Percentiles rank a stretch among this genome's conserved stretches.
Evolutionary conservation across 2,329 filamentous ascomycete species (phyloP).

Genomic region (Leptographium procerum): DNA sequence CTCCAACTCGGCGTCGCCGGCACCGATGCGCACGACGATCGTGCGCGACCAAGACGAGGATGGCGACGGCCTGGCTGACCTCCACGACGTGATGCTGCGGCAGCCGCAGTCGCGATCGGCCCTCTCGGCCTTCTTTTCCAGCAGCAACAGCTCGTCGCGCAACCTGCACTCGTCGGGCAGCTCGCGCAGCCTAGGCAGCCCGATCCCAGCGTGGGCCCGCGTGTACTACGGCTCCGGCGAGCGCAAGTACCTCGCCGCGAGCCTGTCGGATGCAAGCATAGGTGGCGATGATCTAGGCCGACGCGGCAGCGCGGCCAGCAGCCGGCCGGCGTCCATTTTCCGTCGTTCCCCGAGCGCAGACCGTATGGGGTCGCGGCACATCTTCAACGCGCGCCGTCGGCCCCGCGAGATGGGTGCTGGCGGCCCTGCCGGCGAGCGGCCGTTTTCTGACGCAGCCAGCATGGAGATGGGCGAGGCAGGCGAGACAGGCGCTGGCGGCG

Average conservation of each 20-base stretch:
- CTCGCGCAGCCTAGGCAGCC: constrained; percentile 28
- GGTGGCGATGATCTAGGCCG: constrained; percentile 24
- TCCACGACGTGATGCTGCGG: constrained; percentile 38
- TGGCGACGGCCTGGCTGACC: constrained; percentile 50
- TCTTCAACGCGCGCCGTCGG: constrained; percentile 34
- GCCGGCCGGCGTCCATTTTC: constrained; percentile 31
- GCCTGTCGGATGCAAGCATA: constrained; percentile 22
- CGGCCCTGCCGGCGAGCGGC: constrained; percentile 6
- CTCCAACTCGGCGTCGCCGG: constrained; percentile 18
- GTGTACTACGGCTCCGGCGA: constrained; percentile 63
- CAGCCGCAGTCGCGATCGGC: constrained; percentile 39
- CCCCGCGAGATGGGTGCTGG: constrained; percentile 18
- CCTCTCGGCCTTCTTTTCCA: constrained; percentile 39
- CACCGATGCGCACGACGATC: constrained; percentile 20
- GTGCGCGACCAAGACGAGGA: constrained; percentile 51
- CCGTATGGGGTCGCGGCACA: constrained; percentile 27
- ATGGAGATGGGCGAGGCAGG: constrained; percentile 26
- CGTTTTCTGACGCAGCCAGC: constrained; percentile 23
- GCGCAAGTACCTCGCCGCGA: constrained; percentile 39
- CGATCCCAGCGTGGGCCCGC: constrained; percentile 46
- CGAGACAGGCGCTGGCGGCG: background rate
- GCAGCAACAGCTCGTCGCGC: constrained; percentile 28
- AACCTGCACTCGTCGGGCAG: constrained; percentile 40
- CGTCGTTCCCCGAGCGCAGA: constrained; percentile 41
- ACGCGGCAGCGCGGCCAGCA: constrained; percentile 10